Conservation (phyloP, 805 yeast genomes). For the Starmerella bombicola region DNA sequence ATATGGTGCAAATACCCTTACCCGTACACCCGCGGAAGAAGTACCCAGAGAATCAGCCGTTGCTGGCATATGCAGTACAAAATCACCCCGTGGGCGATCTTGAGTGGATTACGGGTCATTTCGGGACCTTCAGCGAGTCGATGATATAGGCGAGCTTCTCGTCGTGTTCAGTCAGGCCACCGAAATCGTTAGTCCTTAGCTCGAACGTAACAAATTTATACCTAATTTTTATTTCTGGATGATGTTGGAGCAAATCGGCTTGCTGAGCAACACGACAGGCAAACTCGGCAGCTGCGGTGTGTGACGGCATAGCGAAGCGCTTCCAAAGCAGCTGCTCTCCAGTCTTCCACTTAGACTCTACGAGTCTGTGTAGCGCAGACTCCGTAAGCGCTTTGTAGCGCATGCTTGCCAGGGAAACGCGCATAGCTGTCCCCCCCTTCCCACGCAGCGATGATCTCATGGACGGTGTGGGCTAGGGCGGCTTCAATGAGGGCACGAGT, state of each 20-base stretch:
- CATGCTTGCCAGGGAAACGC: too few relatives aligned
- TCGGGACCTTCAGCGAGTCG: conserved; percentile 4
- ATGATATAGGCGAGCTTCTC: conserved; percentile 16
- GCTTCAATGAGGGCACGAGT: too few relatives aligned
- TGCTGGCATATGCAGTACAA: too few relatives aligned
- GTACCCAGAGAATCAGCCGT: too few relatives aligned
- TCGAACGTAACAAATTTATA: conserved; percentile 17
- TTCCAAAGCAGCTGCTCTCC: conserved; percentile 12
- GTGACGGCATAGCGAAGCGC: conserved; percentile 15
- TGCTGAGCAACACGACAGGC: conserved; percentile 14
- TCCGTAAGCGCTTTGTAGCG: conserved; percentile 1
- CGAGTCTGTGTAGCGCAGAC: conserved; percentile 3
- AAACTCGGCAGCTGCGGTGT: conserved; percentile 21
- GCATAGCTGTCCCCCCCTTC: too few relatives aligned
- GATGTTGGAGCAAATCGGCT: conserved; percentile 21
- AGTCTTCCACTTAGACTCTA: conserved; percentile 14
- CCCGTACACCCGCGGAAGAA: too few relatives aligned
- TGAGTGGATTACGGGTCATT: too few relatives aligned
- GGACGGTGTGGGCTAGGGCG: too few relatives aligned
- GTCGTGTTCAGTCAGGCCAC: conserved; percentile 16
- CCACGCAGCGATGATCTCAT: too few relatives aligned
- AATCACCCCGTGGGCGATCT: too few relatives aligned
- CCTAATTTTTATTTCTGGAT: conserved; percentile 20
- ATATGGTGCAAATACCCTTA: too few relatives aligned
- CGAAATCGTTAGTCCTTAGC: conserved; percentile 20